A percentile compares a stretch with the other conserved stretches of the same genome.
These are phyloP conservation scores for Chlorociboria aeruginascens DNA, from an alignment of 495 filamentous ascomycete genomes.

Conservation along the genomic window DNA sequence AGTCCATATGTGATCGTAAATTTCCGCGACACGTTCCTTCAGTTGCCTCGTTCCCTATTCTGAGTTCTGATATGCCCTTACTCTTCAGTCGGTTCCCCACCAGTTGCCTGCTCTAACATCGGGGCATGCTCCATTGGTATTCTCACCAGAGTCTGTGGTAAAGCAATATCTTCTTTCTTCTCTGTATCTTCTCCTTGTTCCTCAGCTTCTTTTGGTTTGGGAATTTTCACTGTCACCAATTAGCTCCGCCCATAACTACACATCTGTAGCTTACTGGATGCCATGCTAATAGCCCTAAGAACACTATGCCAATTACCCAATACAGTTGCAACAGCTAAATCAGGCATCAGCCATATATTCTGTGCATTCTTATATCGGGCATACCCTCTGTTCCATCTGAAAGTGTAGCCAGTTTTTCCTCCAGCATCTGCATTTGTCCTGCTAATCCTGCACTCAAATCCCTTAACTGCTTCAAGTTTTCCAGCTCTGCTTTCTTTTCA, in stretches of 20 bases:
- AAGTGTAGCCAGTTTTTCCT: slow-evolving; percentile 77
- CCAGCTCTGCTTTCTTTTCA: slow-evolving; percentile 87
- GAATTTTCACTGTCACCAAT: slow-evolving; percentile 38
- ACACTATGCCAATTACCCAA: slow-evolving; percentile 96
- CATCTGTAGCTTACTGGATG: slow-evolving; percentile 57
- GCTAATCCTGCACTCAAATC: slow-evolving; percentile 82
- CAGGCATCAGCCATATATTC: neutral
- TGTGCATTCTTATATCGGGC: neutral
- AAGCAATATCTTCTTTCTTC: slow-evolving; percentile 28
- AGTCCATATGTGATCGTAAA: neutral
- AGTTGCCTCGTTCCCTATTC: slow-evolving; percentile 1
- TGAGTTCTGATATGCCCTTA: neutral
- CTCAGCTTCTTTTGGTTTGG: slow-evolving; percentile 41
- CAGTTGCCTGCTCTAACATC: slow-evolving; percentile 36
- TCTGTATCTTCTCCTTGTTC: slow-evolving; percentile 25
- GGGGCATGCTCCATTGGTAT: slow-evolving; percentile 62
- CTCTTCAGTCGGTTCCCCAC: slow-evolving; percentile 3
- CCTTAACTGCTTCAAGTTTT: slow-evolving; percentile 74
- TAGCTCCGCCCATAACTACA: slow-evolving; percentile 5
- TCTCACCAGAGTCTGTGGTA: slow-evolving; percentile 72
- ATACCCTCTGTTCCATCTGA: slow-evolving; percentile 88
- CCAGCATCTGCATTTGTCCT: slow-evolving; percentile 79
- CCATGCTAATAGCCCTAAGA: slow-evolving; percentile 85
- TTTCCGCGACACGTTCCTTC: slow-evolving; percentile 6
- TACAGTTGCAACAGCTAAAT: slow-evolving; percentile 75